phyloP scores from a whole-genome alignment of 352 stramenopile genomes.

The Phytopythium delawarense region DNA sequence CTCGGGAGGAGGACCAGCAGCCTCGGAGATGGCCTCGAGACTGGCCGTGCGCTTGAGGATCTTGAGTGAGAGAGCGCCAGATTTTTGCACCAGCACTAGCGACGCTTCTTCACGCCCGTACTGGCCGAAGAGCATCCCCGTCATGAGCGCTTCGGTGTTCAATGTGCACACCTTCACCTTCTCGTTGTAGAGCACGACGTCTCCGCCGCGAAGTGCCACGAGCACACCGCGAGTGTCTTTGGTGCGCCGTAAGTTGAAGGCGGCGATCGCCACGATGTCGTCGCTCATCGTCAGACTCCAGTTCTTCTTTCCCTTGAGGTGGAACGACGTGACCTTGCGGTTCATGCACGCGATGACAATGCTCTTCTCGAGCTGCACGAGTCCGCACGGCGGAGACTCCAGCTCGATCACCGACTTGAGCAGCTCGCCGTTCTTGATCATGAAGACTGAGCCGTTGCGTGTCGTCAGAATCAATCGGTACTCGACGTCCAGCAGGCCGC shows the following conservation, averaged over 20 bases:
- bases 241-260: conserved; percentile 63
- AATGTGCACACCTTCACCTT: conserved; percentile 82
- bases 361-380: conserved; percentile 80
- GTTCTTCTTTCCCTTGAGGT: conserved; percentile 91
- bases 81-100: conserved; percentile 77
- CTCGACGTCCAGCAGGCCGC: conserved; percentile 77
- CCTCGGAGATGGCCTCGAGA: conserved; percentile 69
- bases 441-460: conserved; percentile 83
- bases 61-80: conserved; percentile 75
- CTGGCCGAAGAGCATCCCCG: conserved; percentile 82
- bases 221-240: conserved; percentile 79
- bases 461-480: conserved; percentile 85
- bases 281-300: conserved; percentile 84
- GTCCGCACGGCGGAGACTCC: conserved; percentile 64
- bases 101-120: conserved; percentile 88
- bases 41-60: conserved; percentile 87
- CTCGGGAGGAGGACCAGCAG: conserved; percentile 74
- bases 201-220: conserved; percentile 79
- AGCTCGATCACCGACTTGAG: conserved; percentile 86
- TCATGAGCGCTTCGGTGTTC: conserved; percentile 56
- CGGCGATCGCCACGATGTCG: conserved; percentile 79
- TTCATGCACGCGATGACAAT: conserved; percentile 89
- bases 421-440: conserved; percentile 90
- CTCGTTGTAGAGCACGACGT: conserved; percentile 88
- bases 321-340: conserved; percentile 81